Base-by-base conservation (phyloP, 345 rosid species). In the Hypericum androsaemum region DNA sequence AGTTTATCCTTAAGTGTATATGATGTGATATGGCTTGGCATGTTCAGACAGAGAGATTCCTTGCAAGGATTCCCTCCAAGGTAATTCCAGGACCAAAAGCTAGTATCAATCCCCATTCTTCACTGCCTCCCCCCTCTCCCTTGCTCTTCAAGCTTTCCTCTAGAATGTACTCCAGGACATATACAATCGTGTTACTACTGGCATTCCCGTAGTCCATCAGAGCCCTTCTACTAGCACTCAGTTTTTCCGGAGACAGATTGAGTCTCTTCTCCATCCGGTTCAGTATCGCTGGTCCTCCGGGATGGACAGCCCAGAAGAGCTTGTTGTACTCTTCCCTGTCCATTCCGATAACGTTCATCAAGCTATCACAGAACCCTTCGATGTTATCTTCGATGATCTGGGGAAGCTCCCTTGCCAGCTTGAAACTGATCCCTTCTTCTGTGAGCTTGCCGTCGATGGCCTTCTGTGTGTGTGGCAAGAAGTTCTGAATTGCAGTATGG, bases 41-140 rank as follows among this genome's bases (percentile, higher is more conserved):
- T 32, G 12, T 46, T 46, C 50, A 46, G 50, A 46, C 22, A 13
- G 50, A 6, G 28, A 46, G 50, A 32, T 46, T 46, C 50, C 50
- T 46, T 13, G 50, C 50, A 59, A 90, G 92, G 16, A 90, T 80
- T 60, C 96, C 98, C 75, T 92, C 96, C 28, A 92, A 87, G n/a
- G 98, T 84, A 67, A 90, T 83, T 39, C 98, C 96, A 6, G 96
- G 98, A 7, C 96, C 98, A 45, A 87, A 92, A 2, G 96, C 96
- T 10, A 92, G 69, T 5, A 80, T 89, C 16, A 87, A 81, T 36
- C 98, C 96, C 96, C 94, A 92, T 66, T 87, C 96, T 46, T 10
- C 49, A 5, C 17, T 12, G 2, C 22, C 22, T 54, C 73, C 83
- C 8, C 71, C 77, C 5, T 54, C 83, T 0, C 13, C 71, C 17